Evolutionary conservation across 1,284 basidiomycete species (phyloP), one percentile per base, ranked within the genome.

Genomic region (Malassezia brasiliensis): DNA sequence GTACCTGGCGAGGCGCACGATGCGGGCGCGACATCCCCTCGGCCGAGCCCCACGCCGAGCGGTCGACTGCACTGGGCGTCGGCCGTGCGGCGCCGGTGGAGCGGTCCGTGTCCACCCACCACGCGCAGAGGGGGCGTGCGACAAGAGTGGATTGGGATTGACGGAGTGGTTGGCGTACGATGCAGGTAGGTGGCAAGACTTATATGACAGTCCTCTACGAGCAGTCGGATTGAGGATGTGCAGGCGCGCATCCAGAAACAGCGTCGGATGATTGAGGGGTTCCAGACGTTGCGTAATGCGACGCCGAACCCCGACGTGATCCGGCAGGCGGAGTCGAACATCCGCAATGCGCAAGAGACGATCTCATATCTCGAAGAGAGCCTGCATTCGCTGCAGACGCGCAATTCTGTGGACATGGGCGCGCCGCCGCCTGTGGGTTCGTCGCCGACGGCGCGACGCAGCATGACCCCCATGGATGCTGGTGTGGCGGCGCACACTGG

Each of bases 231-330:
- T 75, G 84, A 86, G 76, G 88, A 90, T 77, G 83, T 91, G 70
- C 83, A 86, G 77, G 85, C 83, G 76, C 86, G 87, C 76, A 91
- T 93, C 76, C 83, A 86, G 78, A 90, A 85, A 47, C 88, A 93
- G 79, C 86, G 85, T 77, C 90, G 89, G 80, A 85, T 91, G 75
- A 82, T 93, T 66, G 87, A 91, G 77, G 89, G 85, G 19, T 85
- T 85, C 47, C 83, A 86, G 72, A 81, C 83, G 62, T 80, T 93
- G 59, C 82, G 85, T 47, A 82, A 83, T 72, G 89, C 88, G 4
- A 90, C 89, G 35, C 82, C 78, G 47, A 93, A 93, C 72, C 86
- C 83, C 63, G 88, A 91, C 77, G 89, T 91, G 52, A 79, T 89
- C 52, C 81, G 85, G 8, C 64, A 68, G 45, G 68, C 69, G 10